Evolutionary conservation across 257 asterid species (phyloP).

Genomic region (Nicotiana undulata): DNA sequence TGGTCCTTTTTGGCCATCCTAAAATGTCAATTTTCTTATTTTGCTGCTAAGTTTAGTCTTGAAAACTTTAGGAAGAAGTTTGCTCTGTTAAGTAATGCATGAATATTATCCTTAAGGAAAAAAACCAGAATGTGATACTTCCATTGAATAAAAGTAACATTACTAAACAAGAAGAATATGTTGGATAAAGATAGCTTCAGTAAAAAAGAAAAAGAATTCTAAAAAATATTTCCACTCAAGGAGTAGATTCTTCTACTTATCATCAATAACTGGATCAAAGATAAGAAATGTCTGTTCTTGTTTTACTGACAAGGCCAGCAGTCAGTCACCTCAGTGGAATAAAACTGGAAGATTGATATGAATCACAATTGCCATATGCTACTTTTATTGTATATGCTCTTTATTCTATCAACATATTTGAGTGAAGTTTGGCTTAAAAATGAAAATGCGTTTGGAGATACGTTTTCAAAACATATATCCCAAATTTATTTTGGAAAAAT

Average conservation of each 20-base stretch:
- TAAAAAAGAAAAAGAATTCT: constrained; percentile 17
- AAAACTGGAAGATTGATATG: constrained; percentile 6
- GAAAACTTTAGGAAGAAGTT: constrained; percentile 25
- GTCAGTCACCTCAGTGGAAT: constrained; percentile 11
- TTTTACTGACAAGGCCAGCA: constrained; percentile 6
- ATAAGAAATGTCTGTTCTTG: neutral
- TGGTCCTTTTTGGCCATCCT: neutral
- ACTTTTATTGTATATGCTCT: neutral
- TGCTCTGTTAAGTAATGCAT: constrained; percentile 9
- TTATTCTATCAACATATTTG: neutral
- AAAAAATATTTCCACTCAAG: constrained; percentile 13
- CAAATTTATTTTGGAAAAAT: no score
- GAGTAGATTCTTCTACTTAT: constrained; percentile 30
- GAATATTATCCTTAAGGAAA: constrained; percentile 13
- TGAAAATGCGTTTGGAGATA: no score
- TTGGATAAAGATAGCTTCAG: constrained; percentile 36
- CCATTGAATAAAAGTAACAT: constrained; percentile 21
- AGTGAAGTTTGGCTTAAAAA: no score
- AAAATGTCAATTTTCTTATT: neutral
- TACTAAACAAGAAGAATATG: constrained; percentile 41
- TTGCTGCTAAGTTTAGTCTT: constrained; percentile 6
- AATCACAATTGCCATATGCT: neutral
- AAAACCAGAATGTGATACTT: constrained; percentile 51
- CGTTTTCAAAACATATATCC: no score
- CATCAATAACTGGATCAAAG: neutral